Evolutionary conservation across 768 basidiomycete species (phyloP).

Genomic region (Phaffia australis): DNA sequence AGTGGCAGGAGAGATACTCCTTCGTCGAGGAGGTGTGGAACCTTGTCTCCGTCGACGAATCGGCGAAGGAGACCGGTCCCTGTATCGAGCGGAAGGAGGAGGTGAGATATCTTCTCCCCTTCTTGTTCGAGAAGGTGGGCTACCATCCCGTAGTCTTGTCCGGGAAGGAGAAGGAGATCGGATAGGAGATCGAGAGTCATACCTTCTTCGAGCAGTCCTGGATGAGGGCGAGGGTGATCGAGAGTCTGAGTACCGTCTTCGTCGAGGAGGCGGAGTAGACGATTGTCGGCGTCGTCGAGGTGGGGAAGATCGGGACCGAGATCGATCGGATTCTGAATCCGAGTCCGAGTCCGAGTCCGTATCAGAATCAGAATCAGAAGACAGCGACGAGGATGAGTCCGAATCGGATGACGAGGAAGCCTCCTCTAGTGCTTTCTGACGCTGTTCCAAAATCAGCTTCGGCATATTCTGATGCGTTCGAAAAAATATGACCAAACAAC

Average conservation of each 20-base stretch:
- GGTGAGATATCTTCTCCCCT: constrained; percentile 16
- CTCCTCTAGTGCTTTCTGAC: constrained; percentile 72
- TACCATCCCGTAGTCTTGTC: neutral
- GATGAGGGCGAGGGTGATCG: constrained; percentile 22
- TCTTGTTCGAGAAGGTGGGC: constrained; percentile 30
- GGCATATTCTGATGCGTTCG: constrained; percentile 67
- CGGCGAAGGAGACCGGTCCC: constrained; percentile 12
- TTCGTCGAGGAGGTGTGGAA: constrained; percentile 12
- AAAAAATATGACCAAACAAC: neutral
- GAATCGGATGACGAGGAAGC: constrained; percentile 39
- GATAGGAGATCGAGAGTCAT: constrained; percentile 16
- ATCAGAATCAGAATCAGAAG: constrained; percentile 29
- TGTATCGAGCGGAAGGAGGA: constrained; percentile 29
- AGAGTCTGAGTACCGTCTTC: constrained; percentile 14
- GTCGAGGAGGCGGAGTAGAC: constrained; percentile 11
- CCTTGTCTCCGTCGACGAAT: constrained; percentile 20
- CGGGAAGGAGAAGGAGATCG: constrained; percentile 14
- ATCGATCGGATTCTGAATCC: constrained; percentile 21
- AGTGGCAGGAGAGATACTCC: no score
- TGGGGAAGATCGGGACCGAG: constrained; percentile 9
- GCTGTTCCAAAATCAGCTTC: constrained; percentile 82
- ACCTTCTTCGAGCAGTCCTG: neutral
- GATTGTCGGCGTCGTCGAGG: constrained; percentile 22
- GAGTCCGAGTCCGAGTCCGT: constrained; percentile 28
- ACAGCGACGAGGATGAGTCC: constrained; percentile 25